These are phyloP conservation scores for Monilinia laxa DNA, from an alignment of 2,329 filamentous ascomycete genomes.

Conservation along the genomic window DNA sequence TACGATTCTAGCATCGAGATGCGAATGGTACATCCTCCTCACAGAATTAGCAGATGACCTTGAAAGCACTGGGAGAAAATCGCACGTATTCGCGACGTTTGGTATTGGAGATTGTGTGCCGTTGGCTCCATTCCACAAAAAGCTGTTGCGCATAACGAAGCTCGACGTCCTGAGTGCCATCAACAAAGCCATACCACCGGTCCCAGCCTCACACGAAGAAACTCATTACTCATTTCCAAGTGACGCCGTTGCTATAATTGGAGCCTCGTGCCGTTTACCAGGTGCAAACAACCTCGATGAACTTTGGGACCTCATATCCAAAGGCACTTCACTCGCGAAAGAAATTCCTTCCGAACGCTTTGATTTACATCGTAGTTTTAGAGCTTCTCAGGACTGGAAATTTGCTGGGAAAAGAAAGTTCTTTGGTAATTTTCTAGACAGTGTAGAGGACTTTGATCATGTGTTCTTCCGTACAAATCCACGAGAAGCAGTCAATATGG, in stretches of 20 bases:
- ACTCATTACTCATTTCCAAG: constrained; percentile 4
- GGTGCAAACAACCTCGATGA: constrained; percentile 55
- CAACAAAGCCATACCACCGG: neutral
- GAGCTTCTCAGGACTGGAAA: constrained; percentile 20
- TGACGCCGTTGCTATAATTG: constrained; percentile 49
- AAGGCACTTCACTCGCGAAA: constrained; percentile 49
- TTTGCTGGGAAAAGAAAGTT: constrained; percentile 5
- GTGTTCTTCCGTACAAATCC: constrained; percentile 25
- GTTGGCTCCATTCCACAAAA: constrained; percentile 3
- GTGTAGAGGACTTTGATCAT: constrained; percentile 25
- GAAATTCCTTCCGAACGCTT: constrained; percentile 29
- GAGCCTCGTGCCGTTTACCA: constrained; percentile 53
- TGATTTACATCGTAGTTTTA: constrained; percentile 21
- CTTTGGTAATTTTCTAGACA: constrained; percentile 23
- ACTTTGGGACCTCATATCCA: constrained; percentile 73
- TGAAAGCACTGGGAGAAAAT: neutral
- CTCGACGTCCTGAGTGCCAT: neutral
- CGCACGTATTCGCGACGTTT: constrained; percentile 8
- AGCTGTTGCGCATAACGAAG: neutral
- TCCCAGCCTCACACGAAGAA: neutral
- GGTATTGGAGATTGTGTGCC: constrained; percentile 15
- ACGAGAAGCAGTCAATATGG: constrained; percentile 29
- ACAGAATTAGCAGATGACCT: constrained; percentile 21
- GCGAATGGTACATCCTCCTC: constrained; percentile 25
- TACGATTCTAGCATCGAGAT: constrained; percentile 22